Percentiles rank a stretch among this genome's conserved stretches.
Evolutionary conservation across 23 red algal species (phyloP).

Genomic region (Rhodosorus marinus): DNA sequence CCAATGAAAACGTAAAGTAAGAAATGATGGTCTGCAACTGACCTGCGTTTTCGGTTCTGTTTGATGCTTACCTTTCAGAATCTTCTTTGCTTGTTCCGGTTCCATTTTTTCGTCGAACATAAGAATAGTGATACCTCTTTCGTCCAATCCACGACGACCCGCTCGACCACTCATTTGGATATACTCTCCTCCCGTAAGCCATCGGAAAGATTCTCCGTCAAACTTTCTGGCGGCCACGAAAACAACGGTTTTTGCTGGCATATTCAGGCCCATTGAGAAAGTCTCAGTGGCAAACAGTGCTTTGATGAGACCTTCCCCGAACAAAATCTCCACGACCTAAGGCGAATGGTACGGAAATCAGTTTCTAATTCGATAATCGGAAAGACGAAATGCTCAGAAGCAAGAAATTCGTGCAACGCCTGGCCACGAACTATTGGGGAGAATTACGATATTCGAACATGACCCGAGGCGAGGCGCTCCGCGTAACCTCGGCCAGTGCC

Average conservation of each 20-base stretch:
- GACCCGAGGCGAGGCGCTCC: too few relatives aligned
- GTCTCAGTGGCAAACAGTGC: constrained; percentile 96
- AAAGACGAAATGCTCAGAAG: constrained; percentile 1
- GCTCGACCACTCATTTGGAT: constrained; percentile 95
- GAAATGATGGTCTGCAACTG: too few relatives aligned
- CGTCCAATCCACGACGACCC: constrained; percentile 87
- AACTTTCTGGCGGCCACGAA: constrained; percentile 69
- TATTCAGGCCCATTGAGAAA: constrained; percentile 98
- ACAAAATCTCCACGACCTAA: constrained; percentile 94
- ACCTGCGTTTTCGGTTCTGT: too few relatives aligned
- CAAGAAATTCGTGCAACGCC: not conserved
- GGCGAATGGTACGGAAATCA: too few relatives aligned
- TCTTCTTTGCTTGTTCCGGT: constrained; percentile 6
- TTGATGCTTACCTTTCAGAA: constrained; percentile 18
- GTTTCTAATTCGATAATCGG: constrained; percentile 1
- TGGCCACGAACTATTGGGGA: not conserved
- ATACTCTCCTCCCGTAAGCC: constrained; percentile 72
- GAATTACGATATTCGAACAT: too few relatives aligned
- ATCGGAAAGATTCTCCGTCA: constrained; percentile 45
- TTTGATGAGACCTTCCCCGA: constrained; percentile 52
- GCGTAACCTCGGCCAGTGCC: too few relatives aligned
- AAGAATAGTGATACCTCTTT: constrained; percentile 56
- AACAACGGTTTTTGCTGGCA: constrained; percentile 83
- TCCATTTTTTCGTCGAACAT: constrained; percentile 76
- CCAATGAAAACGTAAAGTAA: too few relatives aligned